Evolutionary conservation across 2,329 filamentous ascomycete species (phyloP).

Genomic region (Colletotrichum melonis): DNA sequence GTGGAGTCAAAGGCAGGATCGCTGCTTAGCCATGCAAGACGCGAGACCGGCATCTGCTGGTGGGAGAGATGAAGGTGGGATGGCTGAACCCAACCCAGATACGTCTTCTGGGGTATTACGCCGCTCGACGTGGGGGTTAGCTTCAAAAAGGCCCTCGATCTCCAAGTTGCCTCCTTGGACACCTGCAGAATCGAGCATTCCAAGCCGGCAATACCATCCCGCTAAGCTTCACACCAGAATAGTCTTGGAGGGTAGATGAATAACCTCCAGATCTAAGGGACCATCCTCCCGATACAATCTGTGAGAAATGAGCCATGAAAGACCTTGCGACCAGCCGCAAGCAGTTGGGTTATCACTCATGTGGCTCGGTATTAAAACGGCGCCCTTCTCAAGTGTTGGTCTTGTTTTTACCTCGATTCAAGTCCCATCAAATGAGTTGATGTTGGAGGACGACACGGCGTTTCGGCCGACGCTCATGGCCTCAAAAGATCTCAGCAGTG

Average conservation of each 20-base stretch:
- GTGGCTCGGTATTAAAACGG: neutral
- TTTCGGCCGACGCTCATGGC: neutral
- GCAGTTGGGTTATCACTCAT: neutral
- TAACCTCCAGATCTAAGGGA: neutral
- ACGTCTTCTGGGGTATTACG: slow-evolving; percentile 13
- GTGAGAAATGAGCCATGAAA: neutral
- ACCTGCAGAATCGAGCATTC: neutral
- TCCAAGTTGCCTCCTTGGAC: neutral
- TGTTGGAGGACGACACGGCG: neutral
- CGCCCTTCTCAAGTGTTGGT: neutral
- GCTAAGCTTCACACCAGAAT: neutral
- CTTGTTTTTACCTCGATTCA: neutral
- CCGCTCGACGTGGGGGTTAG: slow-evolving; percentile 27
- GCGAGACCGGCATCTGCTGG: neutral
- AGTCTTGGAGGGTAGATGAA: neutral
- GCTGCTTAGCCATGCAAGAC: slow-evolving; percentile 7
- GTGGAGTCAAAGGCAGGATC: neutral
- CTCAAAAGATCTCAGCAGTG: neutral
- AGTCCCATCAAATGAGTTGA: neutral
- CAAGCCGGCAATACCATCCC: neutral
- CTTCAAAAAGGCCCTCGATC: neutral
- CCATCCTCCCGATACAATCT: neutral
- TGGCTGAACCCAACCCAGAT: slow-evolving; percentile 8
- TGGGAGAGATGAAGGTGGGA: slow-evolving; percentile 4
- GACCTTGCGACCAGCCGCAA: neutral